Evolutionary conservation across 169 alveolate genomes (phyloP), one percentile per base, ranked within the genome.

Genomic region (Cryptosporidium viatorum): DNA sequence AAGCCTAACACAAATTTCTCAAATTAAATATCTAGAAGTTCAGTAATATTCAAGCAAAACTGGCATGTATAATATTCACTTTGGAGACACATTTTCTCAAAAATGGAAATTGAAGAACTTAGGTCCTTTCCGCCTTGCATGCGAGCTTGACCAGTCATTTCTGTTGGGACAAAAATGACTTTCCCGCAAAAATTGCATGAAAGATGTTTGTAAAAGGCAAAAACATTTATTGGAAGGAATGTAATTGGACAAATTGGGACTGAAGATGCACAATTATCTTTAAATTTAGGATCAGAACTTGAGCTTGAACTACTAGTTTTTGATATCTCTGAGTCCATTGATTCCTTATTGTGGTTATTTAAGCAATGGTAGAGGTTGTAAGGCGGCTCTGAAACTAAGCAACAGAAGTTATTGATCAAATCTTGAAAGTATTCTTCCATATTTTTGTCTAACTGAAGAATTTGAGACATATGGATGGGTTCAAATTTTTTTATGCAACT

Each of bases 181-280:
- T 45, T 80, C 37, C 89, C 89, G 39, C 89, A 80, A 45, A 35
- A 80, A 65, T 67, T 80, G 59, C 89, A 80, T 60, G 89, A 60
- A 31, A 80, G 67, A 62, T 62, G 73, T 29, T 62, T 59, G 16
- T 59, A 18, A 1, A 14, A 12, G 10, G 59, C 55, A 21, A 67
- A 80, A n/a, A 62, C 58, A 43, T 60, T 65, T 21, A 80, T 39
- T 16, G 89, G 89, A 18, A 58, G 75, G 9, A 80, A 65, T 8
- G 89, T 80, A 35, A 80, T 80, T 39, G 89, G 89, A n/a, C 89
- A 80, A 18, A 73, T 73, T 51, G 86, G 86, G 21, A 39, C 48
- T 55, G 86, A 73, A 41, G 51, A 58, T 16, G 55, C 55, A 26
- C 86, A 58, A 31, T 35, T 60, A 18, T 55, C 86, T 7, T 21